Evolutionary conservation across 441 rosid genomes (phyloP).

Genomic region (Gossypium schwendimanii): DNA sequence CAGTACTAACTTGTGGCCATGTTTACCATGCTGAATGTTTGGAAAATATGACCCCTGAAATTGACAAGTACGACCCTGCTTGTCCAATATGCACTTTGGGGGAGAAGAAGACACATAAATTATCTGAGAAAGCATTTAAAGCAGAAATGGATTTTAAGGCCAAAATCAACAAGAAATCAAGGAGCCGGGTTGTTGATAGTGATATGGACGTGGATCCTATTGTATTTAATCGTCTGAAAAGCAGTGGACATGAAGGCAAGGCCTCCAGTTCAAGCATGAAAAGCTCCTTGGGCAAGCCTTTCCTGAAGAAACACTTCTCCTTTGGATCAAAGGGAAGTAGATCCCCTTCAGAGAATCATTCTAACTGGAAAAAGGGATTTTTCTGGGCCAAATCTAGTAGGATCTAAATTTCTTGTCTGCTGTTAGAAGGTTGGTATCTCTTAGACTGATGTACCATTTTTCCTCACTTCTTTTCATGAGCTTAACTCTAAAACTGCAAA

Average conservation of each 20-base stretch:
- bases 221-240: constrained; percentile 34
- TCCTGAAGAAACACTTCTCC: constrained; percentile 70
- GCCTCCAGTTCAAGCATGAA: constrained; percentile 64
- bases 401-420: constrained; percentile 37
- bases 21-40: constrained; percentile 94
- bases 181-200: constrained; percentile 57
- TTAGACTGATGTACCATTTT: neutral
- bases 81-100: constrained; percentile 93
- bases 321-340: constrained; percentile 62
- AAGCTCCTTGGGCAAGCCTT: constrained; percentile 53
- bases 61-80: constrained; percentile 76
- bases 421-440: constrained; percentile 30
- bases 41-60: constrained; percentile 77
- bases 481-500: neutral
- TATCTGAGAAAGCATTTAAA: constrained; percentile 77
- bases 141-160: constrained; percentile 67
- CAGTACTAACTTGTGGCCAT: constrained; percentile 84
- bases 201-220: constrained; percentile 44
- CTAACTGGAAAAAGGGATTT: constrained; percentile 57
- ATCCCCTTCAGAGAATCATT: constrained; percentile 39
- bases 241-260: constrained; percentile 41
- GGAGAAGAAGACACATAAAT: constrained; percentile 59
- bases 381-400: constrained; percentile 83
- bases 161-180: constrained; percentile 53
- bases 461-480: neutral